Evolutionary conservation across 192 early-diverging fungal species (phyloP).

Genomic region (Rhizophlyctis rosea): DNA sequence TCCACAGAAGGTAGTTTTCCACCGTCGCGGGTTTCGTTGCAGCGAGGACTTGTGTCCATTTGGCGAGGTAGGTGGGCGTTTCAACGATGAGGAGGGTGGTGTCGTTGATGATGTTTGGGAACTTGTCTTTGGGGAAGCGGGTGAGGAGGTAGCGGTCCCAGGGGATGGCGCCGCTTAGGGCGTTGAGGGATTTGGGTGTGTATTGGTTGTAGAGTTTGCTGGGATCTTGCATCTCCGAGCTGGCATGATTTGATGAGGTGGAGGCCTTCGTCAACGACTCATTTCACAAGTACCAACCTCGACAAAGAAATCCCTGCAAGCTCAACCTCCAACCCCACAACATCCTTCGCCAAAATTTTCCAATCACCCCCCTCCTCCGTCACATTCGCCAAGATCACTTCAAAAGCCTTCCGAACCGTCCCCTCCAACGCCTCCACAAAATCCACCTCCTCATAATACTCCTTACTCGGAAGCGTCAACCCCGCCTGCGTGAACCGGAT

Average conservation of each 20-base stretch:
- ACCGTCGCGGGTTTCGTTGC: conserved; percentile 4
- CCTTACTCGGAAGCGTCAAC: conserved; percentile 61
- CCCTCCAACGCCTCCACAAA: conserved; percentile 40
- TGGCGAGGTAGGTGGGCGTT: conserved; percentile 13
- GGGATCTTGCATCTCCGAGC: conserved; percentile 16
- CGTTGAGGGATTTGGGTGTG: conserved; percentile 7
- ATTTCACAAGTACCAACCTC: conserved; percentile 23
- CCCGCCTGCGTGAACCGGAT: conserved; percentile 49
- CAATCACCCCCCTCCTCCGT: conserved; percentile 4
- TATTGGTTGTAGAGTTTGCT: conserved; percentile 18
- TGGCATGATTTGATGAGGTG: neutral
- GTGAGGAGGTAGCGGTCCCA: conserved; percentile 20
- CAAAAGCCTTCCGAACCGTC: conserved; percentile 42
- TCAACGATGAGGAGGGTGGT: conserved; percentile 17
- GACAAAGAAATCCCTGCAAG: conserved; percentile 49
- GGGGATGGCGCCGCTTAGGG: conserved; percentile 1
- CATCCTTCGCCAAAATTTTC: conserved; percentile 34
- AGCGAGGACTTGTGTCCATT: conserved; percentile 11
- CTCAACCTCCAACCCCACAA: conserved; percentile 56
- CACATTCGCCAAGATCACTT: conserved; percentile 26
- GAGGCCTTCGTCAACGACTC: neutral
- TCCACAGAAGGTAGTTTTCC: conserved; percentile 27
- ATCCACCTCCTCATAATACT: conserved; percentile 57
- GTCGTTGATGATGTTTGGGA: conserved; percentile 12
- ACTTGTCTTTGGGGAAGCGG: conserved; percentile 4